A percentile compares a stretch with the other conserved stretches of the same genome.
Evolutionary conservation across 805 yeast genomes (phyloP).

Genomic region (Saccharomycopsis fibuligera): DNA sequence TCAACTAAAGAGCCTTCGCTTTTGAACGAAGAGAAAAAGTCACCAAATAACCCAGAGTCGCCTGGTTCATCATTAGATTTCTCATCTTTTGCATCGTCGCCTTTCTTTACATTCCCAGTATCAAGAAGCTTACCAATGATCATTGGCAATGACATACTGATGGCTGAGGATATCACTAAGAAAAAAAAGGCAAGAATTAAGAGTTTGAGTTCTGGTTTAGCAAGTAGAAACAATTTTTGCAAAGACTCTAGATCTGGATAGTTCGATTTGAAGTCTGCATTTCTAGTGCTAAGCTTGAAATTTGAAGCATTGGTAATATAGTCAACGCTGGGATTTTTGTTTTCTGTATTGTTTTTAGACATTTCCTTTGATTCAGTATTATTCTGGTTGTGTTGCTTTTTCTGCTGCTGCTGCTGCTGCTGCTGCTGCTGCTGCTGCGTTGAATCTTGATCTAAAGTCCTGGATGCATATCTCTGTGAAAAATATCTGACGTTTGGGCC

Average conservation of each 20-base stretch:
- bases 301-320: conserved; percentile 4
- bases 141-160: conserved; percentile 75
- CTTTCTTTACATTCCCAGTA: conserved; percentile 35
- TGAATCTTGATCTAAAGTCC: too few species aligned
- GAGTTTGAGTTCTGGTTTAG: conserved; percentile 49
- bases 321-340: not conserved
- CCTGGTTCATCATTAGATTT: conserved; percentile 24
- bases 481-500: too few species aligned
- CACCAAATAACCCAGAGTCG: conserved; percentile 20
- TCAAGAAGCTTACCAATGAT: conserved; percentile 85
- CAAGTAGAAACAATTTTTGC: conserved; percentile 45
- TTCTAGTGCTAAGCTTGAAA: conserved; percentile 14
- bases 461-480: too few species aligned
- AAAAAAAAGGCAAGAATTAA: conserved; percentile 57
- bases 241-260: conserved; percentile 20
- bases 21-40: conserved; percentile 1
- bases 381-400: too few species aligned
- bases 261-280: conserved; percentile 2
- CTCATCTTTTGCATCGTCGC: conserved; percentile 13
- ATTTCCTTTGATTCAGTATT: too few species aligned
- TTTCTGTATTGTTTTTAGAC: too few species aligned
- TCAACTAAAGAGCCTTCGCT: conserved; percentile 21
- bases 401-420: too few species aligned
- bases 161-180: conserved; percentile 65
- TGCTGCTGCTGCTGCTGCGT: too few species aligned